A percentile compares a stretch with the other conserved stretches of the same genome.
These are phyloP conservation scores for Suillus plorans DNA, from an alignment of 768 basidiomycete species.

Conservation along the genomic window DNA sequence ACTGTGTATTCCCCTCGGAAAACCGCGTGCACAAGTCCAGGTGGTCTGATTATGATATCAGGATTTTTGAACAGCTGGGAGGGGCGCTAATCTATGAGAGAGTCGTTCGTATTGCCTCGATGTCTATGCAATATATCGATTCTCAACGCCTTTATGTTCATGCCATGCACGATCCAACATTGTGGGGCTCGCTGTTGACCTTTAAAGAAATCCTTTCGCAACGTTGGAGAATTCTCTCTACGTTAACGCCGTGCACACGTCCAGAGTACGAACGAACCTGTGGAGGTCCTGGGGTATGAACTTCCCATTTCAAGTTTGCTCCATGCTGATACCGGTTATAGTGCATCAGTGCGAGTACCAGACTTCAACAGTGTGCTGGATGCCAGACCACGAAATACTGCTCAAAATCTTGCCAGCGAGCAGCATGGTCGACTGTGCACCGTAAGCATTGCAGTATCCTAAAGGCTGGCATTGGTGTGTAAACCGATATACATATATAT, in stretches of 20 bases:
- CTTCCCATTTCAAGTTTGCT: background rate
- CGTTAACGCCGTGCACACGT: background rate
- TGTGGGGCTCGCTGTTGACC: background rate
- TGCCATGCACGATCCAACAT: background rate
- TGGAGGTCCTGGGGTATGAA: background rate
- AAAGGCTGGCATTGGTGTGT: background rate
- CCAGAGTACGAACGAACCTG: background rate
- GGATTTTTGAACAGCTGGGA: background rate
- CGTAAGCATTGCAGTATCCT: background rate
- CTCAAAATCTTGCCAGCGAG: background rate
- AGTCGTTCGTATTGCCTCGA: background rate
- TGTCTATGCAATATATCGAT: background rate
- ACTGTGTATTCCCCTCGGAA: background rate
- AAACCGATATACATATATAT: background rate
- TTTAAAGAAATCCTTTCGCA: background rate
- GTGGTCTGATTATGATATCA: background rate
- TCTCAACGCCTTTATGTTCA: constrained; percentile 1
- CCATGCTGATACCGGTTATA: background rate
- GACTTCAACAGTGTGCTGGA: background rate
- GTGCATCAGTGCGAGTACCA: background rate
- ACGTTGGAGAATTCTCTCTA: background rate
- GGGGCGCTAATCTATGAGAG: background rate
- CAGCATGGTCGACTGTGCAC: background rate
- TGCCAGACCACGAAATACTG: constrained; percentile 1
- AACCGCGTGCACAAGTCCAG: constrained; percentile 1